phyloP scores from a whole-genome alignment of 192 early-diverging fungal genomes.

The Lobosporangium transversale region DNA sequence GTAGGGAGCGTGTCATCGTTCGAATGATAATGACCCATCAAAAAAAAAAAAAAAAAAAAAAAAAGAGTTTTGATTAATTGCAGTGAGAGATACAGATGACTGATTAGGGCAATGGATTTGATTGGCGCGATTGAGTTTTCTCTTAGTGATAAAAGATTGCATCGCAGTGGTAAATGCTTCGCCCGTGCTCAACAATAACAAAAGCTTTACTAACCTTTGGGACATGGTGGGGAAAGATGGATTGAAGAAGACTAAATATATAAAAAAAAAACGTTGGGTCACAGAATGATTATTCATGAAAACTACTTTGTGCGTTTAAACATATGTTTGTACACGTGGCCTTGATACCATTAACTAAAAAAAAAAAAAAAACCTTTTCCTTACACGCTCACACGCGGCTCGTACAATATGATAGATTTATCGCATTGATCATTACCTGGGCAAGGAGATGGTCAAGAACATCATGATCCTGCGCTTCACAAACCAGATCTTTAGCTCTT shows the following conservation, averaged over 20 bases:
- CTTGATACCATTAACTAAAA: not conserved
- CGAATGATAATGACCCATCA: too few relatives aligned
- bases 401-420: too few relatives aligned
- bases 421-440: slow-evolving; percentile 96
- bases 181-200: not conserved
- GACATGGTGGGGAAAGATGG: not conserved
- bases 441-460: slow-evolving; percentile 98
- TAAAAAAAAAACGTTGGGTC: too few relatives aligned
- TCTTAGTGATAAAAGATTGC: not conserved
- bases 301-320: too few relatives aligned
- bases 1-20: too few relatives aligned
- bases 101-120: slow-evolving; percentile 46
- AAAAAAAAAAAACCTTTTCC: too few relatives aligned
- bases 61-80: not conserved
- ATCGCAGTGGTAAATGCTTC: not conserved
- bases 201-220: not conserved
- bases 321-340: not conserved
- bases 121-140: slow-evolving; percentile 45
- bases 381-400: too few relatives aligned
- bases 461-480: slow-evolving; percentile 89
- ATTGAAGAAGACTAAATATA: not conserved
- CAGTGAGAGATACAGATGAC: slow-evolving; percentile 2
- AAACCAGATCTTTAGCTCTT: slow-evolving; percentile 86
- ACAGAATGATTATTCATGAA: too few relatives aligned
- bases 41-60: not conserved